These are phyloP conservation scores for Alternaria brassicae DNA, from an alignment of 2,329 filamentous ascomycete genomes.

Conservation along the genomic window DNA sequence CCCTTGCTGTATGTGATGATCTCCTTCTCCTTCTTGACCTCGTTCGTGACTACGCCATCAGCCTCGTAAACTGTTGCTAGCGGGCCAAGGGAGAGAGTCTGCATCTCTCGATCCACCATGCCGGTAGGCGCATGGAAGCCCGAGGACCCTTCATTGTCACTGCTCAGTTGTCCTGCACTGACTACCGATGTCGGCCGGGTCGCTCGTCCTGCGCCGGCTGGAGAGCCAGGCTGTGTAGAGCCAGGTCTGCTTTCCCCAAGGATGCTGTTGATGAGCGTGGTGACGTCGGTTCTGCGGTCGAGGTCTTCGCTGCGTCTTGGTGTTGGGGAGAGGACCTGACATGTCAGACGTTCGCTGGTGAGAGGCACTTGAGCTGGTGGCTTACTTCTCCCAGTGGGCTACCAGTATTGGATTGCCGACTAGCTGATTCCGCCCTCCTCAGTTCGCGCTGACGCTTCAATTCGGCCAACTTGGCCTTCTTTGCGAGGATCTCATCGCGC, in stretches of 20 bases:
- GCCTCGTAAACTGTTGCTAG: conserved; percentile 82
- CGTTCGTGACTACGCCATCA: conserved; percentile 75
- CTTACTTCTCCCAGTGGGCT: conserved; percentile 73
- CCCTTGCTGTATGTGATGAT: conserved; percentile 96
- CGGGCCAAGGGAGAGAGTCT: conserved; percentile 76
- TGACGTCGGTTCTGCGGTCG: conserved; percentile 71
- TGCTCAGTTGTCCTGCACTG: conserved; percentile 81
- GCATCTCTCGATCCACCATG: conserved; percentile 58
- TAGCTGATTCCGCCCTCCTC: conserved; percentile 74
- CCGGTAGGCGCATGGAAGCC: conserved; percentile 23
- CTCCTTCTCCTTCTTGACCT: conserved; percentile 70
- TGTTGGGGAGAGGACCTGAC: conserved; percentile 71
- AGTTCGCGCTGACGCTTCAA: conserved; percentile 91
- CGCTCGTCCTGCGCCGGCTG: conserved; percentile 55
- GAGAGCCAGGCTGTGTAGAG: conserved; percentile 66
- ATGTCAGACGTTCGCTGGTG: conserved; percentile 17
- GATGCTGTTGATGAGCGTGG: conserved; percentile 82
- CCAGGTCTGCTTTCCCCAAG: conserved; percentile 78
- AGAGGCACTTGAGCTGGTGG: not conserved
- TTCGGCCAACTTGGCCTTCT: conserved; percentile 96
- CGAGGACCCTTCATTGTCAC: conserved; percentile 61
- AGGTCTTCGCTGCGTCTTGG: conserved; percentile 71
- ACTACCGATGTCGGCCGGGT: conserved; percentile 88
- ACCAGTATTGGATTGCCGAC: conserved; percentile 67
- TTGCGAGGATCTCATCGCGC: conserved; percentile 94